Conservation (phyloP, 441 rosid genomes). For the Pelargonium cotyledonis region DNA sequence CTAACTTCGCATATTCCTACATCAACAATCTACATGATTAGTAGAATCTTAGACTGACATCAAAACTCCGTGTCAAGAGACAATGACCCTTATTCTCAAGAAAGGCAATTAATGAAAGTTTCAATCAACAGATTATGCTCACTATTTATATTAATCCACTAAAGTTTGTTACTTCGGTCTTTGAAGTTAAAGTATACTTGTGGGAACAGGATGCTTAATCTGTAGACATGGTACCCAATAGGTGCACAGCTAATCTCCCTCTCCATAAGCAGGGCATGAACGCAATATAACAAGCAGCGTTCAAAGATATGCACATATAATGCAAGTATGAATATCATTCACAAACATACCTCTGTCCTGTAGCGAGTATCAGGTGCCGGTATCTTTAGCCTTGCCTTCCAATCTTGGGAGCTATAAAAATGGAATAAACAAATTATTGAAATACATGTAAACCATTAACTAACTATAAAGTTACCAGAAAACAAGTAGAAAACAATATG, state of each 20-base stretch:
- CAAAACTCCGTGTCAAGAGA: too few species aligned
- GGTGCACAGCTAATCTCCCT: background rate
- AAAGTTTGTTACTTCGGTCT: too few species aligned
- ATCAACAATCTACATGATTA: too few species aligned
- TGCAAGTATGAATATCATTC: background rate
- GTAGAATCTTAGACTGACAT: too few species aligned
- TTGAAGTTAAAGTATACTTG: too few species aligned
- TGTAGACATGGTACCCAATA: background rate
- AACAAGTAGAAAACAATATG: background rate
- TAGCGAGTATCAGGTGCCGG: slow-evolving; percentile 88
- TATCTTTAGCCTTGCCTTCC: slow-evolving; percentile 76
- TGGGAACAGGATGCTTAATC: background rate
- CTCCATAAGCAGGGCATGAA: background rate
- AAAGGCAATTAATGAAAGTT: too few species aligned
- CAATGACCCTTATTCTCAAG: too few species aligned
- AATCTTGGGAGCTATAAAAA: slow-evolving; percentile 62
- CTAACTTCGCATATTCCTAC: too few species aligned
- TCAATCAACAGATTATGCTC: too few species aligned
- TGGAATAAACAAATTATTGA: background rate
- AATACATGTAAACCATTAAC: background rate
- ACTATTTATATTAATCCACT: too few species aligned
- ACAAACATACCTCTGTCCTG: slow-evolving; percentile 55
- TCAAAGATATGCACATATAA: background rate
- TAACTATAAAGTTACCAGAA: background rate
- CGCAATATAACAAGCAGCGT: background rate